A percentile compares a stretch with the other conserved stretches of the same genome.
These are phyloP conservation scores for Pseudogymnoascus sp. DNA, from an alignment of 2,329 filamentous ascomycete species.

Conservation along the genomic window DNA sequence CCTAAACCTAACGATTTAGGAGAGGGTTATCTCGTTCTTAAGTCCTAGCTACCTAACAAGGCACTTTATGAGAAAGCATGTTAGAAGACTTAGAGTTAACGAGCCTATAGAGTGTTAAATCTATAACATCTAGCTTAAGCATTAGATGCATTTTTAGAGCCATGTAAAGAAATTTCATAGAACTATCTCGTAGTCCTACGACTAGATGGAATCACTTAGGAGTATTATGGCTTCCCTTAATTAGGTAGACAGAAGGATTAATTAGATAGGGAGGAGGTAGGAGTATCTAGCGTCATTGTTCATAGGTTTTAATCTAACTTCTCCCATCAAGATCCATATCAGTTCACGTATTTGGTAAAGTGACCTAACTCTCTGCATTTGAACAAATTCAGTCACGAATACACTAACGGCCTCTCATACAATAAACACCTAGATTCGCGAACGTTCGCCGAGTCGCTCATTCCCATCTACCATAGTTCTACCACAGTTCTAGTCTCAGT, in stretches of 20 bases:
- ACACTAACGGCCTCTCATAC: no score
- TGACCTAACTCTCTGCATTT: no score
- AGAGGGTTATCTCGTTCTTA: neutral
- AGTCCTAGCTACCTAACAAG: neutral
- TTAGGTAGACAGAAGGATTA: neutral
- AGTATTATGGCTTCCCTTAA: neutral
- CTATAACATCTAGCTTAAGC: neutral
- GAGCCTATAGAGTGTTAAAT: conserved; percentile 4
- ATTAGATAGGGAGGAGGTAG: neutral
- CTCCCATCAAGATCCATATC: neutral
- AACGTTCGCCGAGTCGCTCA: no score
- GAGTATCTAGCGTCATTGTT: neutral
- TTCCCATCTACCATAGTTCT: no score
- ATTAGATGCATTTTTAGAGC: neutral
- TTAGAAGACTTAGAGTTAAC: no score
- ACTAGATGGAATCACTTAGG: no score
- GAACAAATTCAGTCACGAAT: no score
- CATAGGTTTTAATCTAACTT: neutral
- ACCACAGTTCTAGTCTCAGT: no score
- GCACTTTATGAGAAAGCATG: no score
- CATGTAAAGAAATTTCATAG: conserved; percentile 7
- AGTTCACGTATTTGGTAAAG: no score
- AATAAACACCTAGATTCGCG: no score
- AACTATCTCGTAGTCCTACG: neutral
- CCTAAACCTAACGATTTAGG: neutral